Percentiles rank a stretch among this genome's conserved stretches.
These are phyloP conservation scores for Epichloe uncinata DNA, from an alignment of 2,329 filamentous ascomycete genomes.

Conservation along the genomic window DNA sequence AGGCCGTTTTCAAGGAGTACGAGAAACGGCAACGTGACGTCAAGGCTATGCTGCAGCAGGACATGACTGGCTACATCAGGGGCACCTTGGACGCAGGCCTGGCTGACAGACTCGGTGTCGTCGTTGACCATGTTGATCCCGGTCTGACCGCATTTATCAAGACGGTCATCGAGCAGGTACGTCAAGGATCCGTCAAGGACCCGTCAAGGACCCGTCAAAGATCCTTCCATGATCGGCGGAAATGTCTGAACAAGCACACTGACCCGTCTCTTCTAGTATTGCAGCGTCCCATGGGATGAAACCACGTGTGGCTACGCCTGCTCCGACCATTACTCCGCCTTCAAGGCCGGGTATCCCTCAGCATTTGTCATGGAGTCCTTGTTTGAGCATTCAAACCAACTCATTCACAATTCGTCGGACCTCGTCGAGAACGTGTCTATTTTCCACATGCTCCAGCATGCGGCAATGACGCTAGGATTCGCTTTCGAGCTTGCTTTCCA, in stretches of 20 bases:
- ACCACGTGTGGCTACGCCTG: constrained; percentile 85
- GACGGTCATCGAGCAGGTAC: constrained; percentile 54
- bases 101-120: constrained; percentile 78
- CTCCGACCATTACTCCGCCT: constrained; percentile 60
- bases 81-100: constrained; percentile 71
- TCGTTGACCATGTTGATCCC: constrained; percentile 79
- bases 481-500: constrained; percentile 76
- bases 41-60: constrained; percentile 96
- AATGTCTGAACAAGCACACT: constrained; percentile 1
- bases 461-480: constrained; percentile 68
- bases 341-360: constrained; percentile 60
- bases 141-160: constrained; percentile 84
- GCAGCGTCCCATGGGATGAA: constrained; percentile 72
- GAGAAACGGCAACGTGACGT: constrained; percentile 59
- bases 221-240: neutral
- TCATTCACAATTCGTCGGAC: constrained; percentile 60
- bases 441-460: constrained; percentile 86
- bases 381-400: constrained; percentile 51
- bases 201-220: neutral
- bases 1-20: constrained; percentile 78
- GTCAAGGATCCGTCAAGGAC: neutral
- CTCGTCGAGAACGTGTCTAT: constrained; percentile 62
- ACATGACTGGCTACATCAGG: constrained; percentile 88
- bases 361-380: constrained; percentile 66
- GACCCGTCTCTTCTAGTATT: constrained; percentile 45